These are phyloP conservation scores for Macaranga tanarius DNA, from an alignment of 441 rosid genomes.

Conservation along the genomic window DNA sequence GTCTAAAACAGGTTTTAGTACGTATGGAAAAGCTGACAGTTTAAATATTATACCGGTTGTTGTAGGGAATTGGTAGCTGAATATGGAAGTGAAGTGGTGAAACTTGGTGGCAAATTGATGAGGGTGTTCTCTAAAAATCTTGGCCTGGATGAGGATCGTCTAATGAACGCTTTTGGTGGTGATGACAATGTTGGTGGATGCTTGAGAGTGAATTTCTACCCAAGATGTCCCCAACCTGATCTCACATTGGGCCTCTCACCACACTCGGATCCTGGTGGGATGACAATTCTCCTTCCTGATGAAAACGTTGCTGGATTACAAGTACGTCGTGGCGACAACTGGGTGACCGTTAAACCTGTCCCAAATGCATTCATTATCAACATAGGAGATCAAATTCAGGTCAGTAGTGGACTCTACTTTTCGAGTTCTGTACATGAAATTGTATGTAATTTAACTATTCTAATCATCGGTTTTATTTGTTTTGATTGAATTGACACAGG, in stretches of 20 bases:
- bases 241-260: conserved; percentile 80
- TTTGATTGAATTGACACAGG: conserved; percentile 29
- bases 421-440: not conserved
- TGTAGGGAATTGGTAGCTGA: conserved; percentile 68
- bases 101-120: conserved; percentile 55
- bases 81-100: conserved; percentile 57
- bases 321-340: conserved; percentile 45
- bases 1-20: not conserved
- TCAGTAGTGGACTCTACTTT: not conserved
- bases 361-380: conserved; percentile 75
- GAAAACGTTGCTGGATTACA: conserved; percentile 70
- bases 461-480: too few species aligned
- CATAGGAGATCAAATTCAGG: conserved; percentile 88
- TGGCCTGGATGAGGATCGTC: conserved; percentile 52
- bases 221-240: conserved; percentile 88
- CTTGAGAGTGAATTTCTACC: conserved; percentile 74
- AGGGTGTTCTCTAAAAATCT: conserved; percentile 61
- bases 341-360: conserved; percentile 76
- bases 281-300: conserved; percentile 80
- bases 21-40: not conserved
- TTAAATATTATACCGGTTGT: not conserved
- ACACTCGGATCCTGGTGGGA: conserved; percentile 88
- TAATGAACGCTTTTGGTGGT: conserved; percentile 74
- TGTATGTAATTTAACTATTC: too few species aligned
- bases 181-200: conserved; percentile 59